These are phyloP conservation scores for Aspergillus saccharolyticus DNA, from an alignment of 495 filamentous ascomycete genomes.

Conservation along the genomic window DNA sequence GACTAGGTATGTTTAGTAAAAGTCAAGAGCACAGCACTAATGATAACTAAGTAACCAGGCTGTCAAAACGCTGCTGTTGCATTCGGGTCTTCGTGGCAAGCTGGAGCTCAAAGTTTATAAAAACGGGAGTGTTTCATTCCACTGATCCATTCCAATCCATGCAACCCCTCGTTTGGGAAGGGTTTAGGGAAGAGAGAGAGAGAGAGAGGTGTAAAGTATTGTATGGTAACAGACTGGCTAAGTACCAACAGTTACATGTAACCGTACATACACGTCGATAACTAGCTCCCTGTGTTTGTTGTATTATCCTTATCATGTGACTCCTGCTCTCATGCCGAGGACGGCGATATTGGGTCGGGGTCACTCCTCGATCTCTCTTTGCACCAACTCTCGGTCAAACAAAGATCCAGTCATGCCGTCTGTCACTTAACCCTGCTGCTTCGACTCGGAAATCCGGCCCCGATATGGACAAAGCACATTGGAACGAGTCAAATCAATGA, in stretches of 20 bases:
- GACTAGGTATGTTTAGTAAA: too few relatives aligned
- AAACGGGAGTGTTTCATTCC: not conserved
- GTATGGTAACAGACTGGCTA: slow-evolving; percentile 16
- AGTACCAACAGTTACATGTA: not conserved
- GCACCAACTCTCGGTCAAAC: not conserved
- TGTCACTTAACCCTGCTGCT: not conserved
- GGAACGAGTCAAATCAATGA: not conserved
- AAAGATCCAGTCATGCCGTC: not conserved
- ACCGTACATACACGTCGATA: not conserved
- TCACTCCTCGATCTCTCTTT: not conserved
- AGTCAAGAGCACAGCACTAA: not conserved
- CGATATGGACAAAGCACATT: not conserved
- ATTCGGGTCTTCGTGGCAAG: slow-evolving; percentile 24
- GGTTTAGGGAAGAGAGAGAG: too few relatives aligned
- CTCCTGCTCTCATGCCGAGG: not conserved
- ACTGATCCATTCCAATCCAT: not conserved
- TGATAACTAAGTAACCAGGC: not conserved
- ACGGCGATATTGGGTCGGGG: not conserved
- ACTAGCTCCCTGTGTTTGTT: too few relatives aligned
- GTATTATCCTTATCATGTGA: not conserved
- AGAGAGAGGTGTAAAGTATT: not conserved
- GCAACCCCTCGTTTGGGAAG: not conserved
- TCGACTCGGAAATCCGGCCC: not conserved
- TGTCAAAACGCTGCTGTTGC: slow-evolving; percentile 25
- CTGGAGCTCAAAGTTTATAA: not conserved